Base-by-base conservation (phyloP, 129 eudicot genomes). In the Tanacetum coccineum region DNA sequence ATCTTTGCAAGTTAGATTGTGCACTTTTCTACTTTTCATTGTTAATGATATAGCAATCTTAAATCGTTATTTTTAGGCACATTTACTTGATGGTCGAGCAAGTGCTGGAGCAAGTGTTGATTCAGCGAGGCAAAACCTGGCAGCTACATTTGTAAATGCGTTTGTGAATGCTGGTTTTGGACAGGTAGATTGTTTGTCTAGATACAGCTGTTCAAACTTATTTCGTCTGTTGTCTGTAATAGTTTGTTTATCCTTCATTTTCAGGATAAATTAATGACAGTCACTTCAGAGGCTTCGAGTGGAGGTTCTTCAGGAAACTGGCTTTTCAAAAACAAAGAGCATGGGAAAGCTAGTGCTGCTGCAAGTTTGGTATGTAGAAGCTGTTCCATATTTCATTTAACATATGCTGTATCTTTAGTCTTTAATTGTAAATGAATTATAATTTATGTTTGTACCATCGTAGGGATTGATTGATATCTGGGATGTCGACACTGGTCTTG, bases 81-180 rank as follows among this genome's bases (percentile, higher is more conserved):
- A 94, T 82, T 78, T 94, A 70, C 87, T 94, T 75, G 99, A 94
- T 76, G 97, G 99, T 6, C 92, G 99, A 15, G 97, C 95, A 70
- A 89, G 97, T 78, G 88, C 93, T 71, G 86, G 94, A 58, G 93
- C 90, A 56, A 89, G 85, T 62, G 95, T 94, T 59, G 97, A 94
- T 84, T 94, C 99, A 20, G 99, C 99, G 30, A 83, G 95, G 62
- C 99, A 89, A 83, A 94, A 94, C 54, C 67, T 94, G 80, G 95
- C 99, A 2, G 97, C 95, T 9, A 94, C 99, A 13, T 94, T 94
- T 75, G 99, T 94, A n/a, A 94, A 94, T 80, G 99, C 97, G 9
- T 94, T 94, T 76, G 99, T 94, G 60, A 94, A 94, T 89, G 99
- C 99, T 67, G 99, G 99, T n/a, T 94, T 94, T 76, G 97, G 97